Conservation (phyloP, 345 rosid genomes). For the Atalantia buxifolia region DNA sequence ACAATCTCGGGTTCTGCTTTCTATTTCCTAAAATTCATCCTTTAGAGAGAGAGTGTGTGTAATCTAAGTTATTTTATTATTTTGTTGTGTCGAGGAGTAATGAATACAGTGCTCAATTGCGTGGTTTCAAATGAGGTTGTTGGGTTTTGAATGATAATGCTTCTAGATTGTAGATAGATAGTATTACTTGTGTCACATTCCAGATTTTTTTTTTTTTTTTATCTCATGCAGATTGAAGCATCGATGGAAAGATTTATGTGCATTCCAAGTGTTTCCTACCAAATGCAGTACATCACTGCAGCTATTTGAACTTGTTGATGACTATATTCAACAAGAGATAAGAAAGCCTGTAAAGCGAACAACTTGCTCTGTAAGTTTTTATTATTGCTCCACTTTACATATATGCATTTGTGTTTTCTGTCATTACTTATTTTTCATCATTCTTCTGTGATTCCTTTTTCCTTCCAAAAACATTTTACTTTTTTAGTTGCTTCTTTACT, state of each 20-base stretch:
- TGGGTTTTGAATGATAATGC: not conserved
- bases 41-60: not conserved
- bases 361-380: conserved; percentile 66
- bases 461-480: not conserved
- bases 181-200: not conserved
- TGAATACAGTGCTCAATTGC: not conserved
- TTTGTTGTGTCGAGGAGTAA: not conserved
- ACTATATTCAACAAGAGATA: conserved; percentile 86
- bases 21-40: not conserved
- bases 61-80: not conserved
- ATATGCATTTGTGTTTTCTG: not conserved
- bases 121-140: not conserved
- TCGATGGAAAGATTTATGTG: conserved; percentile 79
- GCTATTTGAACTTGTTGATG: conserved; percentile 84
- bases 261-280: conserved; percentile 72
- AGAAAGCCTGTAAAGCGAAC: conserved; percentile 64
- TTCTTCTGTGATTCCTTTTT: not conserved
- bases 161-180: not conserved
- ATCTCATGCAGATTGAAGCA: conserved; percentile 46
- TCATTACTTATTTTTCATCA: not conserved
- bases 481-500: not conserved
- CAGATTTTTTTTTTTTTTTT: not conserved
- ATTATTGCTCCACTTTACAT: not conserved
- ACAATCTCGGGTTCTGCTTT: not conserved
- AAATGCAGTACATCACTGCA: conserved; percentile 75